These are phyloP conservation scores for Lachnellula hyalina DNA, from an alignment of 2,329 filamentous ascomycete species.

Conservation along the genomic window DNA sequence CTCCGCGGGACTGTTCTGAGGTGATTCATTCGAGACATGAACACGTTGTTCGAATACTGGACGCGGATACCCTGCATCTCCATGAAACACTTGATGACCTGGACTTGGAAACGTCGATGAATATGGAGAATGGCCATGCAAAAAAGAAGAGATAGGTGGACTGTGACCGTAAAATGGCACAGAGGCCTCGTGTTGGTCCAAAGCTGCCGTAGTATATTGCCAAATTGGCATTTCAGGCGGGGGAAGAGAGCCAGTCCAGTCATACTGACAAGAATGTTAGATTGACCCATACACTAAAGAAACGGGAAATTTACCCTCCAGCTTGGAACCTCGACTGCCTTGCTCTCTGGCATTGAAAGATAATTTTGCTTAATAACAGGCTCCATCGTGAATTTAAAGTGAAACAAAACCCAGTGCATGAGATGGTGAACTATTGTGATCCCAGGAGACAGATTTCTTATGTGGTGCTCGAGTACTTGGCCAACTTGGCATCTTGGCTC, in stretches of 20 bases:
- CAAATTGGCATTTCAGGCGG: slow-evolving; percentile 5
- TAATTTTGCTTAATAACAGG: neutral
- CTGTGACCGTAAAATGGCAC: too few relatives aligned
- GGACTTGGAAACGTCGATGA: slow-evolving; percentile 4
- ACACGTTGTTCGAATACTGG: too few relatives aligned
- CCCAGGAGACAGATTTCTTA: too few relatives aligned
- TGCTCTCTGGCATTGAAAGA: neutral
- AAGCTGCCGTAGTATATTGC: slow-evolving; percentile 8
- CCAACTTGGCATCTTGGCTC: too few relatives aligned
- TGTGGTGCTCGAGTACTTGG: too few relatives aligned
- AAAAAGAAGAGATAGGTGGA: too few relatives aligned
- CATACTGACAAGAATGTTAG: neutral
- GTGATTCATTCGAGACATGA: too few relatives aligned
- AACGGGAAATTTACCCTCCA: neutral
- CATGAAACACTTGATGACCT: neutral
- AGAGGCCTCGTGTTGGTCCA: neutral
- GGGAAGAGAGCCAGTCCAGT: slow-evolving; percentile 1
- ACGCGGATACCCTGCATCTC: neutral
- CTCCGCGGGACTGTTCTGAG: too few relatives aligned
- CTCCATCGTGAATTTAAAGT: neutral
- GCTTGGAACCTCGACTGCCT: neutral
- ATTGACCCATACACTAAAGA: neutral
- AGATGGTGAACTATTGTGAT: too few relatives aligned
- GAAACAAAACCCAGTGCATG: too few relatives aligned
- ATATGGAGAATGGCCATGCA: neutral